Conservation (phyloP, 2,329 filamentous ascomycete species). For the Thermothelomyces thermophilus region DNA sequence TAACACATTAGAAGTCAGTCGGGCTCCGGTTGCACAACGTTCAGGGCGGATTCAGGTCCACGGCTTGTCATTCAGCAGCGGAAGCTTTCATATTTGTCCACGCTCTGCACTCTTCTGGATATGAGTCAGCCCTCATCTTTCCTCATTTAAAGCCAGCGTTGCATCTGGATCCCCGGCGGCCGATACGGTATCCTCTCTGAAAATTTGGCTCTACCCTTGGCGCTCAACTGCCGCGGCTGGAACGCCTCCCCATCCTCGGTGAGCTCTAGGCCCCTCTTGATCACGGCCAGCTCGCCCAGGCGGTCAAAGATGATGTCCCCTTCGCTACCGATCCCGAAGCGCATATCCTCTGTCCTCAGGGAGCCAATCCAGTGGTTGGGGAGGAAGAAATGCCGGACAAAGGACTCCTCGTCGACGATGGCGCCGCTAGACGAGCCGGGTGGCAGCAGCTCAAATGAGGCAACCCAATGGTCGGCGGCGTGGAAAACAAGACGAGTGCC, state of each 20-base stretch:
- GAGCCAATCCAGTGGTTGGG: constrained; percentile 22
- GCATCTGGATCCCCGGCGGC: neutral
- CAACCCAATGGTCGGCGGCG: constrained; percentile 48
- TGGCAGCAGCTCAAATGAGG: constrained; percentile 10
- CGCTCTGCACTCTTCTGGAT: no score
- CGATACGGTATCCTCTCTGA: neutral
- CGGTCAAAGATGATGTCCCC: constrained; percentile 19
- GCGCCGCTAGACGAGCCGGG: neutral
- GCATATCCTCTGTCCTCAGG: constrained; percentile 1
- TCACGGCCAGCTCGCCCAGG: constrained; percentile 18
- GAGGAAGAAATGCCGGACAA: constrained; percentile 23
- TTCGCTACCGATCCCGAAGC: constrained; percentile 7
- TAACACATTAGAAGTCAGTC: no score
- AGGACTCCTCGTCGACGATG: neutral
- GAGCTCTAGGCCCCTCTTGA: constrained; percentile 20
- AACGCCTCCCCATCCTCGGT: constrained; percentile 16
- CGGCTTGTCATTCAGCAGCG: no score
- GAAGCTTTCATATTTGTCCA: no score
- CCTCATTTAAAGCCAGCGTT: neutral
- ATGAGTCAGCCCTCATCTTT: no score
- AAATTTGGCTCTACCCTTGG: neutral
- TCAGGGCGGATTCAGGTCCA: no score
- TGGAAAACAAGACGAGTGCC: constrained; percentile 45
- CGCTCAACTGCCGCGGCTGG: constrained; percentile 11
- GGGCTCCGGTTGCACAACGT: no score